Evolutionary conservation across 73 alveolate species (phyloP), one percentile per base, ranked within the genome.

Genomic region (Paraurostyla sp.): DNA sequence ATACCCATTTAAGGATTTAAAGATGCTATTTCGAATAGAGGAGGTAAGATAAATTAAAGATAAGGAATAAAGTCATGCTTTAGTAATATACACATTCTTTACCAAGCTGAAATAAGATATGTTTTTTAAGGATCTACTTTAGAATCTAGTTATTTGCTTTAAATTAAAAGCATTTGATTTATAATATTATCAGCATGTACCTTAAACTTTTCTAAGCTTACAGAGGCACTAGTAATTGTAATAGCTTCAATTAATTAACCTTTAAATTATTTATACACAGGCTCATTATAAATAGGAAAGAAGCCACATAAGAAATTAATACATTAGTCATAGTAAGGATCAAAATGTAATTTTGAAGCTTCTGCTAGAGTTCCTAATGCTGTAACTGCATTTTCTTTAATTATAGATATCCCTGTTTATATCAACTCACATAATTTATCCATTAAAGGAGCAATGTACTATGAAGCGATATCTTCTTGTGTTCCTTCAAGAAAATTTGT

Each of bases 221-320:
- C 97, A 52, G 97, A 87, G 33, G 91, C 78, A 38, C 93, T 88
- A 11, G 91, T 88, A 36, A 94, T 85, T 11, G 97, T 92, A 30
- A 94, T 78, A n/a, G 94, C 59, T 87, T 96, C 99, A 33, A 96
- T 94, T 45, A 96, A 57, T 58, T 96, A 87, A 29, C 99, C 99
- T 83, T 91, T 92, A 76, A 96, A 80, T 76, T 93, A 49, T 85
- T 80, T 92, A 83, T 94, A 92, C 50, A 36, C 90, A n/a, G 92
- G 83, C 33, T 88, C 88, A 29, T 89, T 76, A 63, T 52, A 91
- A 35, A 35, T 11, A 38, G 63, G 11, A 50, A 96, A 78, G 38
- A 94, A 71, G n/a, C 76, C 62, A 80, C 91, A 58, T 20, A 94
- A 84, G 68, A 80, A 38, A 25, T 90, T 89, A 48, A 96, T 75